Conservation (phyloP, 2,329 filamentous ascomycete species). For the Trichoderma harzianum region DNA sequence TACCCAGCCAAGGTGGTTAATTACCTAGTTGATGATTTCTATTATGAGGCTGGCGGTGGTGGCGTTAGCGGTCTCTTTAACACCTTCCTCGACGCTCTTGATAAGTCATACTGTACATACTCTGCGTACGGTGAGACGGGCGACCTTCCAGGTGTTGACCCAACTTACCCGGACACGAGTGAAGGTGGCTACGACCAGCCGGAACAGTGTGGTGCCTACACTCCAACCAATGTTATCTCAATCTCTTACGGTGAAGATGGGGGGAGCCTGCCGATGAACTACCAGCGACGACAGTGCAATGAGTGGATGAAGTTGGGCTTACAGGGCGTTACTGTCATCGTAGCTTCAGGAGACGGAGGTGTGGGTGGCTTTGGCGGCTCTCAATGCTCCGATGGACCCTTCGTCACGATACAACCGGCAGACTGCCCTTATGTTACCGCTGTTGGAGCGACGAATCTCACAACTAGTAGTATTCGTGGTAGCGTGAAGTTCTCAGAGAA, state of each 20-base stretch:
- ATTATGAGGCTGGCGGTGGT: background rate
- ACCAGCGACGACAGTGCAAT: slow-evolving; percentile 49
- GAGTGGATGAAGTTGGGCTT: slow-evolving; percentile 56
- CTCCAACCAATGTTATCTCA: slow-evolving; percentile 49
- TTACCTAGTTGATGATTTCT: slow-evolving; percentile 32
- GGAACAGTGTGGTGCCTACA: slow-evolving; percentile 42
- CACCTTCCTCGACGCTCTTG: slow-evolving; percentile 40
- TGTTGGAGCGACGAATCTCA: slow-evolving; percentile 48
- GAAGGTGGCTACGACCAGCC: slow-evolving; percentile 40
- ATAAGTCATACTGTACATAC: slow-evolving; percentile 41
- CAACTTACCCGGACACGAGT: slow-evolving; percentile 25
- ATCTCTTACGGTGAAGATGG: slow-evolving; percentile 54
- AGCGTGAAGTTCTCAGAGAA: background rate
- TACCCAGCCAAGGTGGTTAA: slow-evolving; percentile 48
- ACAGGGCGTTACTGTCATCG: slow-evolving; percentile 47
- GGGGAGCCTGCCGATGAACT: slow-evolving; percentile 43
- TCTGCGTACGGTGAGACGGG: slow-evolving; percentile 29
- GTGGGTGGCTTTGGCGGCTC: slow-evolving; percentile 43
- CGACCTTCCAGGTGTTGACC: slow-evolving; percentile 20
- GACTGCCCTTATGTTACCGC: slow-evolving; percentile 47
- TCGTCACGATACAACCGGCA: slow-evolving; percentile 43
- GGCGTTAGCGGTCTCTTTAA: slow-evolving; percentile 31
- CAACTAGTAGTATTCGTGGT: slow-evolving; percentile 23
- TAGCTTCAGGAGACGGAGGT: slow-evolving; percentile 45
- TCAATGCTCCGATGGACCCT: slow-evolving; percentile 42